Evolutionary conservation across 306 rosid species (phyloP), one percentile per base, ranked within the genome.

Genomic region (Quercus wislizeni): DNA sequence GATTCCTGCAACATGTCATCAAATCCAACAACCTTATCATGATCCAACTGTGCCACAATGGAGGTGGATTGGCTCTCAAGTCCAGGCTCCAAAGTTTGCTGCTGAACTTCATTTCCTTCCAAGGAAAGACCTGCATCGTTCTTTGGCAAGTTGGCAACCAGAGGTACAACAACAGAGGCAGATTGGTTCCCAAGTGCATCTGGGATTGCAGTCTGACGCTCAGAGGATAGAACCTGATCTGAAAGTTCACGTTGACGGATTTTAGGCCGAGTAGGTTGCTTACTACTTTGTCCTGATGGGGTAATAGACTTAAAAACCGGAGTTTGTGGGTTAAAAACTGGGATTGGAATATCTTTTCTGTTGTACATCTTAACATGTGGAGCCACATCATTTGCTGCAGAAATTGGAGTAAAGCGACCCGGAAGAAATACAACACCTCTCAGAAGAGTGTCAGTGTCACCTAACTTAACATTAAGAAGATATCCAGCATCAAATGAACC

Each of bases 391-490:
- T 87, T 91, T 82, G 71, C 89, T 19, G 81, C 46, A 13, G 90
- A 86, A 59, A 89, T 38, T 52, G 90, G 96, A 69, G 76, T 56
- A 78, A 84, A 75, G 71, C 23, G 78, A 13, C 81, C 89, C 0
- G 89, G 88, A 52, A 75, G 81, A 83, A 91, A 91, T 49, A 78
- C 93, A 19, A 85, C 75, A 56, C 93, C 96, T 76, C 88, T 86
- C 33, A 91, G 76, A 76, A 23, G 56, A 74, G 91, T 71, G 57
- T 91, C 81, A 6, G 81, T 59, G 55, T 78, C 79, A 1, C 49
- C 84, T 12, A 88, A 72, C 85, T 79, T 85, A 78, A 88, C 91
- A 73, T 85, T 83, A 65, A 91, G 81, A 78, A 89, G 92, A 83
- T 85, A 91, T 52, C 93, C 96, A 31, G 82, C 90, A 71, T 76